A percentile compares a stretch with the other conserved stretches of the same genome.
Conservation (phyloP, 192 early-diverging fungal species). For the Geranomyces michiganensis region DNA sequence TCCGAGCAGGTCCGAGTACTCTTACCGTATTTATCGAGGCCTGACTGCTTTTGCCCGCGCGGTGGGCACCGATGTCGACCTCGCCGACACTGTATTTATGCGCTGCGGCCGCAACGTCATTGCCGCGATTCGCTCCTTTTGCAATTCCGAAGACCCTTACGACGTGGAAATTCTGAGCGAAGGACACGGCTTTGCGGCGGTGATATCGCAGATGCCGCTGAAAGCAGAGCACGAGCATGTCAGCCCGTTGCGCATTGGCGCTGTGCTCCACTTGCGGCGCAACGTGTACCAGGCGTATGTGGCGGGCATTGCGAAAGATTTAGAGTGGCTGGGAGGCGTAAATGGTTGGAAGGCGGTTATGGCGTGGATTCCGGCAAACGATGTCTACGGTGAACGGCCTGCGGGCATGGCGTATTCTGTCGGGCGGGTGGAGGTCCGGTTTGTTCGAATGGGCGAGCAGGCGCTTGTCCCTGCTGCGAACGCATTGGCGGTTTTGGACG, state of each 20-base stretch:
- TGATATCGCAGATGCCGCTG: conserved; percentile 5
- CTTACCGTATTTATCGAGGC: not conserved
- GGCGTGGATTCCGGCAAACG: conserved; percentile 1
- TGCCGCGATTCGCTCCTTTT: not conserved
- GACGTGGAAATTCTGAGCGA: not conserved
- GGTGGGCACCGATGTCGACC: not conserved
- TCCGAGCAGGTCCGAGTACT: conserved; percentile 3
- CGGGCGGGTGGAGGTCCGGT: too few relatives aligned
- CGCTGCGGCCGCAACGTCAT: conserved; percentile 1
- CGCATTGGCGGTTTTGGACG: too few relatives aligned
- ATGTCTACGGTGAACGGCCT: not conserved
- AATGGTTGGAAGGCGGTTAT: conserved; percentile 3
- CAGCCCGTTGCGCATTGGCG: not conserved
- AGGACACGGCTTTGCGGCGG: conserved; percentile 4
- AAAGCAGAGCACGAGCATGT: not conserved
- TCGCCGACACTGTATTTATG: not conserved
- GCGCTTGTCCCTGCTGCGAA: too few relatives aligned
- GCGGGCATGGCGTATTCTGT: too few relatives aligned
- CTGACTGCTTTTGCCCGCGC: not conserved
- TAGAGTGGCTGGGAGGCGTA: conserved; percentile 22
- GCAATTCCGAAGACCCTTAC: conserved; percentile 21
- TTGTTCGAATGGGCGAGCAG: too few relatives aligned
- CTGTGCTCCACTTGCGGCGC: conserved; percentile 6
- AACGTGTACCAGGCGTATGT: conserved; percentile 8
- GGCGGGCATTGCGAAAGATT: conserved; percentile 4